A percentile compares a stretch with the other conserved stretches of the same genome.
Evolutionary conservation across 2,329 filamentous ascomycete genomes (phyloP).

Genomic region (Pyricularia pennisetigena): DNA sequence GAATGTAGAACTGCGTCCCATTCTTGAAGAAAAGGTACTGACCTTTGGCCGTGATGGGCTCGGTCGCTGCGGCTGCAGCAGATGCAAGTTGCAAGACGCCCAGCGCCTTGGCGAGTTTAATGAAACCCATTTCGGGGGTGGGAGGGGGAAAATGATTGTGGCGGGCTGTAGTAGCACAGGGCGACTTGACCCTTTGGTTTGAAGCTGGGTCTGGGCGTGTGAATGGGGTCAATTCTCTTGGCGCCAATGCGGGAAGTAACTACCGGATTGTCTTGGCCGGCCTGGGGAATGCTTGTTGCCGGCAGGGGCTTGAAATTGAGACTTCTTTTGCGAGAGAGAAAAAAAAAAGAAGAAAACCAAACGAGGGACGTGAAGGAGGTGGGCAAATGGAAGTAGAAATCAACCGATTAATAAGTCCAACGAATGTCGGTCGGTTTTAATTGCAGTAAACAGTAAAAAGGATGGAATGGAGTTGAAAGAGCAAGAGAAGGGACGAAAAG

Average conservation of each 20-base stretch:
- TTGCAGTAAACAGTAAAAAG: not conserved
- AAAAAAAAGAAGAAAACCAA: not conserved
- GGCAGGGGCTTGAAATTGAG: not conserved
- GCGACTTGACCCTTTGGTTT: too few relatives aligned
- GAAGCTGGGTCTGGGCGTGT: not conserved
- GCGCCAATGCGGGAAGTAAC: constrained; percentile 5
- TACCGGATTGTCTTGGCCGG: constrained; percentile 2
- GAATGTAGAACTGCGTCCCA: constrained; percentile 46
- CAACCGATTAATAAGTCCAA: not conserved
- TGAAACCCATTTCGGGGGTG: not conserved
- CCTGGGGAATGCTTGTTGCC: constrained; percentile 2
- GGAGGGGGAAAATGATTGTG: not conserved
- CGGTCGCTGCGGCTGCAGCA: not conserved
- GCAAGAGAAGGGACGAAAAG: not conserved
- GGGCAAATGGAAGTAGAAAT: not conserved
- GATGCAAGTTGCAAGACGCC: constrained; percentile 1
- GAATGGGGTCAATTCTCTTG: constrained; percentile 2
- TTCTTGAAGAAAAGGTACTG: constrained; percentile 52
- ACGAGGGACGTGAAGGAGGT: not conserved
- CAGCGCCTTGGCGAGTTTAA: constrained; percentile 5
- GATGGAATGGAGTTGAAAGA: not conserved
- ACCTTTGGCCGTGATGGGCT: constrained; percentile 2
- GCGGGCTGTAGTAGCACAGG: not conserved
- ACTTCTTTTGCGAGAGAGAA: not conserved
- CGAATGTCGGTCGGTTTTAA: not conserved